Evolutionary conservation across 106 monocot genomes (phyloP).

Genomic region (Dendrobium chrysotoxum): DNA sequence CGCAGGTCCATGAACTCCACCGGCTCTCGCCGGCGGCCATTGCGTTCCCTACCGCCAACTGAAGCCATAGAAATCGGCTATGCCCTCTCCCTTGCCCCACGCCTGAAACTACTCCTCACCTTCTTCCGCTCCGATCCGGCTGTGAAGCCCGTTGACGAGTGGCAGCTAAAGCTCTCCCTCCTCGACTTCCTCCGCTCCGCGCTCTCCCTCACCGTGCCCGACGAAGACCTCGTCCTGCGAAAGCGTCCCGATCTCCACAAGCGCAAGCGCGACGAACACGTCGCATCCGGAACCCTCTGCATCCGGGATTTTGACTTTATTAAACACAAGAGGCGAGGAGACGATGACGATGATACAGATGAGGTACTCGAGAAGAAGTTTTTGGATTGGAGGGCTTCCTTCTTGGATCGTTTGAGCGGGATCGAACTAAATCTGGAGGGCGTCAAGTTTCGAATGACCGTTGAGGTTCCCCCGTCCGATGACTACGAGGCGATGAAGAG

Average conservation of each 20-base stretch:
- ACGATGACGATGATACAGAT: constrained; percentile 1
- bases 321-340: constrained; percentile 11
- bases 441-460: constrained; percentile 61
- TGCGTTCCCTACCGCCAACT: constrained; percentile 19
- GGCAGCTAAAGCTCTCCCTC: constrained; percentile 73
- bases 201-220: constrained; percentile 44
- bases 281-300: constrained; percentile 63
- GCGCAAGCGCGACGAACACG: constrained; percentile 74
- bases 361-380: constrained; percentile 36
- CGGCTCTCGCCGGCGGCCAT: constrained; percentile 13
- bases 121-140: constrained; percentile 86
- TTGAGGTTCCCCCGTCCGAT: constrained; percentile 50
- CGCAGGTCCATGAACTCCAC: not conserved
- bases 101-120: constrained; percentile 69
- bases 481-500: constrained; percentile 67
- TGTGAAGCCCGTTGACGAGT: constrained; percentile 83
- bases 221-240: constrained; percentile 55
- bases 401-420: constrained; percentile 47
- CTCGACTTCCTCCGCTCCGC: constrained; percentile 66
- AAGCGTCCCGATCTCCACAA: constrained; percentile 74
- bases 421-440: constrained; percentile 87
- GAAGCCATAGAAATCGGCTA: constrained; percentile 37
- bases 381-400: constrained; percentile 47
- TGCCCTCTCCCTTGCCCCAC: constrained; percentile 67
- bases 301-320: constrained; percentile 62